Percentiles rank a stretch among this genome's conserved stretches.
Conservation (phyloP, 1,139 yeast genomes). For the Geotrichum cucujoidarum region DNA sequence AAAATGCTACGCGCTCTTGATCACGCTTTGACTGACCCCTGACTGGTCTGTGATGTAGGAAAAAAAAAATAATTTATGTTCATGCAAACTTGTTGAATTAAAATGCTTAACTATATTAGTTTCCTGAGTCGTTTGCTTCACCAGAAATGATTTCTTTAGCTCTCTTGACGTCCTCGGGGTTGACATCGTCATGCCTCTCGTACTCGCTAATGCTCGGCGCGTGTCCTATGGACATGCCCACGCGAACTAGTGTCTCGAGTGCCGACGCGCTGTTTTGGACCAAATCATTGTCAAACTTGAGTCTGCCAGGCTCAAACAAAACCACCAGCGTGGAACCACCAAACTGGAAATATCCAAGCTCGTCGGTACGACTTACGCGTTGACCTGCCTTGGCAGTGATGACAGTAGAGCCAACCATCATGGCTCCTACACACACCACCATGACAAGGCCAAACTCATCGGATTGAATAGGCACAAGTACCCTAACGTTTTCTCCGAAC, state of each 20-base stretch:
- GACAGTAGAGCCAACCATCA: slow-evolving; percentile 95
- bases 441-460: slow-evolving; percentile 69
- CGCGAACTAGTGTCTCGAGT: slow-evolving; percentile 77
- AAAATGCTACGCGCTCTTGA: neutral
- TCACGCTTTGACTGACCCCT: too few species aligned
- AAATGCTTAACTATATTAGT: too few species aligned
- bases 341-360: slow-evolving; percentile 88
- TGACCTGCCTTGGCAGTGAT: slow-evolving; percentile 64
- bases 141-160: slow-evolving; percentile 28
- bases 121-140: neutral
- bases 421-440: slow-evolving; percentile 87
- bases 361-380: slow-evolving; percentile 64
- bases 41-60: too few species aligned
- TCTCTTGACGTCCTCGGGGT: slow-evolving; percentile 24
- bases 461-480: slow-evolving; percentile 70
- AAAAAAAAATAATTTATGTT: too few species aligned
- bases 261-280: slow-evolving; percentile 59
- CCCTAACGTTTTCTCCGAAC: slow-evolving; percentile 85
- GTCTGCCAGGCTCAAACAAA: slow-evolving; percentile 44
- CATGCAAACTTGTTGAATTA: too few species aligned
- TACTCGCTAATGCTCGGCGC: slow-evolving; percentile 30
- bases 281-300: slow-evolving; percentile 70
- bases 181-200: slow-evolving; percentile 23
- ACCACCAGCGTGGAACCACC: slow-evolving; percentile 88
- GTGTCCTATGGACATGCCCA: slow-evolving; percentile 92